Conservation (phyloP, 805 yeast genomes). For the Metschnikowia continentalis region DNA sequence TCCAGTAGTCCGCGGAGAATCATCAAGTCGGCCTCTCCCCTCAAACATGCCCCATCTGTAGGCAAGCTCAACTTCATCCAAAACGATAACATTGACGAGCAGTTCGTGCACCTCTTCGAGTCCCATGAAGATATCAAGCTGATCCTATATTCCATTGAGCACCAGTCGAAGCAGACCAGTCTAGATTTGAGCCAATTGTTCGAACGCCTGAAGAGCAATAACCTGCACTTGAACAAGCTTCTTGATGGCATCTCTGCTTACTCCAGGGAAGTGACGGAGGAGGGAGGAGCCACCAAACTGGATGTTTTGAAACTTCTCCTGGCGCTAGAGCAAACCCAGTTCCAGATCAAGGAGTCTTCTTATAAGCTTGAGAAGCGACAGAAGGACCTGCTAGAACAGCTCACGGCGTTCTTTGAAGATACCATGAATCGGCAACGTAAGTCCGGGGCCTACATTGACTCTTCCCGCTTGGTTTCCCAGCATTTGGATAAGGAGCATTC, state of each 20-base stretch:
- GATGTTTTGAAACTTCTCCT: slow-evolving; percentile 23
- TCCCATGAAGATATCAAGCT: slow-evolving; percentile 26
- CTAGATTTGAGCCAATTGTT: slow-evolving; percentile 34
- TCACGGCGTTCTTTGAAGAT: neutral
- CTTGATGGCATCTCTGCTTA: slow-evolving; percentile 32
- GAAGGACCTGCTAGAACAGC: neutral
- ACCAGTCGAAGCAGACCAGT: slow-evolving; percentile 32
- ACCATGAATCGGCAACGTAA: neutral
- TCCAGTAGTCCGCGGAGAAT: slow-evolving; percentile 5
- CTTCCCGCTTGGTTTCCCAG: neutral
- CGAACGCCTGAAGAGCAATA: slow-evolving; percentile 39
- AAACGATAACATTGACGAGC: slow-evolving; percentile 31
- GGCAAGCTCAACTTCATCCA: slow-evolving; percentile 30
- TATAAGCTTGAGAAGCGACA: neutral
- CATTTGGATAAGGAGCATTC: slow-evolving; percentile 1
- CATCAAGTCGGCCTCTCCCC: slow-evolving; percentile 26
- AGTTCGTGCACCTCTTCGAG: slow-evolving; percentile 27
- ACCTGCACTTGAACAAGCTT: slow-evolving; percentile 33
- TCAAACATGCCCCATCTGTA: slow-evolving; percentile 15
- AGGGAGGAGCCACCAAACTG: slow-evolving; percentile 32
- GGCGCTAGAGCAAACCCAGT: slow-evolving; percentile 15
- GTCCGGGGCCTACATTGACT: neutral
- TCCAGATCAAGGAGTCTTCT: neutral
- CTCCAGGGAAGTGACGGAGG: slow-evolving; percentile 32
- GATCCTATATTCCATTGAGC: slow-evolving; percentile 28